These are phyloP conservation scores for Crithidia brevicula DNA, from an alignment of 208 protist genomes.

Conservation along the genomic window DNA sequence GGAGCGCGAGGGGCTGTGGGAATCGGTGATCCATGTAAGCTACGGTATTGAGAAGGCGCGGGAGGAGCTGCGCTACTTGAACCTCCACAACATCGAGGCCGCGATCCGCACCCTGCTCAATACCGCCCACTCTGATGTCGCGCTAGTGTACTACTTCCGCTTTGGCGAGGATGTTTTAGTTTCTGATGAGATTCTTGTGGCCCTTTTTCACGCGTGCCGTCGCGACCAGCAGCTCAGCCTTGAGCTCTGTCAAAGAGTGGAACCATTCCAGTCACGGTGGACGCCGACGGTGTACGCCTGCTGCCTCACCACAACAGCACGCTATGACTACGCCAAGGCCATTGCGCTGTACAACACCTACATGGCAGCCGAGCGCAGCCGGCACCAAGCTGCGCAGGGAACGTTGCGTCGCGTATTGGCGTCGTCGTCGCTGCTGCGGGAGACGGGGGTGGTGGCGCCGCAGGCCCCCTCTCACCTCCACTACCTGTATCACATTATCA, in stretches of 20 bases:
- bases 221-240: constrained; percentile 44
- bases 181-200: constrained; percentile 63
- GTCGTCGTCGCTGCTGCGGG: constrained; percentile 25
- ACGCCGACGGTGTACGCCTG: constrained; percentile 70
- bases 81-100: constrained; percentile 56
- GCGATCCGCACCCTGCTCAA: constrained; percentile 58
- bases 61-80: constrained; percentile 50
- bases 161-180: constrained; percentile 68
- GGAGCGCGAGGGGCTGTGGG: constrained; percentile 60
- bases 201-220: constrained; percentile 68
- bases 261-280: constrained; percentile 63
- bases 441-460: constrained; percentile 25
- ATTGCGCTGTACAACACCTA: constrained; percentile 61
- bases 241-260: constrained; percentile 51
- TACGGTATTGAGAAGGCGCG: constrained; percentile 46
- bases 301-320: constrained; percentile 67
- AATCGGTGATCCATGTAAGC: constrained; percentile 62
- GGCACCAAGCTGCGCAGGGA: constrained; percentile 3
- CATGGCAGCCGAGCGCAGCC: constrained; percentile 18
- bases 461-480: constrained; percentile 33
- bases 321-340: constrained; percentile 54
- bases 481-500: constrained; percentile 79
- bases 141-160: constrained; percentile 62
- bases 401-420: constrained; percentile 32
- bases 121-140: constrained; percentile 36